Evolutionary conservation across 106 monocot species (phyloP), one percentile per base, ranked within the genome.

Genomic region (Dendrobium nobile): DNA sequence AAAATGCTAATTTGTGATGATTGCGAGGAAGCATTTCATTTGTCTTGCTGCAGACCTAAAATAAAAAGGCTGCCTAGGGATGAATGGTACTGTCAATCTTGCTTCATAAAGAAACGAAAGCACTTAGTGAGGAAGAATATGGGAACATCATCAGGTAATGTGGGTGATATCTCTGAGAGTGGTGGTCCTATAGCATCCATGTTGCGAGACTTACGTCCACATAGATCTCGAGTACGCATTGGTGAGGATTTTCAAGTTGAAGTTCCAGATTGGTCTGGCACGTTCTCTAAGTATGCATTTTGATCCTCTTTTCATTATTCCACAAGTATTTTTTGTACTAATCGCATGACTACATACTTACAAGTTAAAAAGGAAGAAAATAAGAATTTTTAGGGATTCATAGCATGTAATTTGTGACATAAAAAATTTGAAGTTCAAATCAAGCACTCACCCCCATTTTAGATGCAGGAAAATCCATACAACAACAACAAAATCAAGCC

Each of bases 21-120:
- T 43, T 96, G 95, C 80, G 95, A 96, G 48, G 87, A 93, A 81
- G 89, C 93, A 84, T 96, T 88, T 91, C 95, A 96, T 81, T 26
- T 87, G 67, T 80, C 84, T 59, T 96, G 95, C 81, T 87, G 89
- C 85, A 85, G 85, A n/a, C 77, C 85, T 4, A 83, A 81, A 85
- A 75, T 82, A 27, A 91, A 85, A 72, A 79, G 84, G 65, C 47
- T 83, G 27, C 89, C 75, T n/a, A 77, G 17, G 47, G 90, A 86
- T 75, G 87, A 90, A 43, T 96, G 96, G 96, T 90, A 86, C 78
- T 96, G 96, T 64, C 86, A 84, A 61, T 78, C 88, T 78, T 96
- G 93, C 83, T 85, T 77, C 41, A 78, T 41, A 81, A 93, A 89
- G 80, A 91, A 85, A 73, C 91, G 85, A 33, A 90, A 79, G 72